These are phyloP conservation scores for Cutaneotrichosporon mucoides DNA, from an alignment of 1,284 basidiomycete species.

Conservation along the genomic window DNA sequence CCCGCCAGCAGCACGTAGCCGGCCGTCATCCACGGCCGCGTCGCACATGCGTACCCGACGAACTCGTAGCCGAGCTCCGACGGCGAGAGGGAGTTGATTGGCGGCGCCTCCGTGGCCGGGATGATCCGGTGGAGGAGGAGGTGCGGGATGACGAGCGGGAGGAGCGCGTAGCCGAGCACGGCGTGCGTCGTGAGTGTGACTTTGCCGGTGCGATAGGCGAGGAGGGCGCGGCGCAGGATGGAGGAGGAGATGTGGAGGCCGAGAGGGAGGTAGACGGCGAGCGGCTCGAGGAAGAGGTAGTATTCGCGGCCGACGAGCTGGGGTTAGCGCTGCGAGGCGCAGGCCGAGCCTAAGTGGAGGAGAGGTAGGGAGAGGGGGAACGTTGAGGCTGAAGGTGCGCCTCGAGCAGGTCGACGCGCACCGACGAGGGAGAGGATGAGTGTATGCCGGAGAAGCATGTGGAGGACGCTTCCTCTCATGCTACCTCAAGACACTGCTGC, in stretches of 20 bases:
- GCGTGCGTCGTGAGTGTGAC: conserved; percentile 19
- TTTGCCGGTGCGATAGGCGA: conserved; percentile 13
- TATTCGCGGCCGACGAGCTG: conserved; percentile 40
- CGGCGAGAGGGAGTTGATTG: conserved; percentile 34
- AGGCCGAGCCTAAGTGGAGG: no score
- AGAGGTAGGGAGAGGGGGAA: no score
- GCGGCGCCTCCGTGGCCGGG: conserved; percentile 25
- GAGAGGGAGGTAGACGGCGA: conserved; percentile 36
- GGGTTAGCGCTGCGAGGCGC: background rate
- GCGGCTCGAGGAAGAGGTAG: conserved; percentile 39
- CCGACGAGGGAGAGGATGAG: no score
- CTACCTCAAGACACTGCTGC: no score
- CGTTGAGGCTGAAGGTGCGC: no score
- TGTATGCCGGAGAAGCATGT: no score
- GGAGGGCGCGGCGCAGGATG: conserved; percentile 23
- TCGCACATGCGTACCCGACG: conserved; percentile 33
- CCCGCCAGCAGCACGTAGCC: conserved; percentile 29
- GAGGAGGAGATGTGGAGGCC: conserved; percentile 33
- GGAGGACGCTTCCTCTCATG: no score
- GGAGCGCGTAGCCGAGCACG: conserved; percentile 29
- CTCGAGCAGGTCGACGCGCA: no score
- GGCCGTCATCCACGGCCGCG: conserved; percentile 20
- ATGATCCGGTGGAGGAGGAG: conserved; percentile 36
- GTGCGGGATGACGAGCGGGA: conserved; percentile 30
- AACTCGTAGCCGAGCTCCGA: conserved; percentile 43